These are phyloP conservation scores for Creolimax fragrantissima DNA, from an alignment of 78 protist genomes.

Conservation along the genomic window DNA sequence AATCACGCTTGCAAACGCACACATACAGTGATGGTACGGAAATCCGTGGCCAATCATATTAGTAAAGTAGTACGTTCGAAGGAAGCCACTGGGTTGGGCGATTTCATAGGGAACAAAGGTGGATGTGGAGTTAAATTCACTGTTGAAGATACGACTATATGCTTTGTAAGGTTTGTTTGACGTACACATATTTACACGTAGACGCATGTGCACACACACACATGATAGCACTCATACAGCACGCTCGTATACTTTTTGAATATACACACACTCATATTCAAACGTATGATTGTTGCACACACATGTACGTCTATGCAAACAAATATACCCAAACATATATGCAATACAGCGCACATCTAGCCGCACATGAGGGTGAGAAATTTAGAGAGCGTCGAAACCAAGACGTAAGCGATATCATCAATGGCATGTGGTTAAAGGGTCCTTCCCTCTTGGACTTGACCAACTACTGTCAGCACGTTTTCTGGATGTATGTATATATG, in stretches of 20 bases:
- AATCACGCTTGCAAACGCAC: not conserved
- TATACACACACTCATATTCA: no score
- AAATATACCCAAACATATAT: no score
- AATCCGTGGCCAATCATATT: not conserved
- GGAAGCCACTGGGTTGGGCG: not conserved
- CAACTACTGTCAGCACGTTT: not conserved
- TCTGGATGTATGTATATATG: constrained; percentile 18
- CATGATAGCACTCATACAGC: no score
- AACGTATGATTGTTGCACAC: no score
- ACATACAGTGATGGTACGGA: not conserved
- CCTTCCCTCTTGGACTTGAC: not conserved
- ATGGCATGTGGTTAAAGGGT: not conserved
- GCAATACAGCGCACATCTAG: constrained; percentile 2
- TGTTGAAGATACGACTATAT: not conserved
- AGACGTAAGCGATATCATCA: not conserved
- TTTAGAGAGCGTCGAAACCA: not conserved
- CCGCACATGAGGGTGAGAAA: constrained; percentile 8
- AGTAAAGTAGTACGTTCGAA: not conserved
- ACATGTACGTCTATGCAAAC: no score
- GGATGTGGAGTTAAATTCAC: not conserved
- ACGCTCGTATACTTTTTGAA: no score
- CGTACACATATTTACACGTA: no score
- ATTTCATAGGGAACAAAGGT: not conserved
- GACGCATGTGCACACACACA: no score
- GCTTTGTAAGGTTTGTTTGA: constrained; percentile 12